These are phyloP conservation scores for Pyrus betulifolia DNA, from an alignment of 306 rosid species.

Conservation along the genomic window DNA sequence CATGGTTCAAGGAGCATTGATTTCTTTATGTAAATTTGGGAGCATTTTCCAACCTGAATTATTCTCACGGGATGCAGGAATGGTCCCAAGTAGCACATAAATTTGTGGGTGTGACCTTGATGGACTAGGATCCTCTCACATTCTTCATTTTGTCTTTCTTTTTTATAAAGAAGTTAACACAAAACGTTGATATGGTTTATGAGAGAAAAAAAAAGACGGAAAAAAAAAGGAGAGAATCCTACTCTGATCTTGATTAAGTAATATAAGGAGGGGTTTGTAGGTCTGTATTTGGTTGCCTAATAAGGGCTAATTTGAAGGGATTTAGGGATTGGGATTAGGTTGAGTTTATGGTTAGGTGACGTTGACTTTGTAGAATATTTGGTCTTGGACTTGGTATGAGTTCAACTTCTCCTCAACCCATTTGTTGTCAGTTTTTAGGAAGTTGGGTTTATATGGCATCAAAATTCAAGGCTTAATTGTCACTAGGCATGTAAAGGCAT, in stretches of 20 bases:
- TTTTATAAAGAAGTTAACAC: too few relatives aligned
- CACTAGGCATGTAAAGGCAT: background rate
- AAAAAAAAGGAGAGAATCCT: rapidly evolving
- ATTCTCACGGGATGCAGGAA: background rate
- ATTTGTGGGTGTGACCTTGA: background rate
- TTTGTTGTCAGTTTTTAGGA: background rate
- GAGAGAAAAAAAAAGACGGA: rapidly evolving
- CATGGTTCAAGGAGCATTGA: background rate
- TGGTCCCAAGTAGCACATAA: background rate
- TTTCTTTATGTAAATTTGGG: background rate
- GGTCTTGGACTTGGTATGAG: background rate
- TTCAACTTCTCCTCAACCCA: background rate
- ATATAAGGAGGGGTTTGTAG: background rate
- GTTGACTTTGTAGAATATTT: background rate
- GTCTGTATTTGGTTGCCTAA: background rate
- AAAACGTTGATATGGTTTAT: rapidly evolving
- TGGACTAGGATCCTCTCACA: too few relatives aligned
- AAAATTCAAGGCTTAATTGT: background rate
- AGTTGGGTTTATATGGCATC: background rate
- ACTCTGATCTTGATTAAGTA: background rate
- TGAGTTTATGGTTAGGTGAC: background rate
- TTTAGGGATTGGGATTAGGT: background rate
- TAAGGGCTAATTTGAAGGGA: background rate
- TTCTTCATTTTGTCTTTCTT: too few relatives aligned
- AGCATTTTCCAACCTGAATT: background rate